A percentile compares a stretch with the other conserved stretches of the same genome.
These are phyloP conservation scores for Populus tremula DNA, from an alignment of 345 rosid genomes.

Conservation along the genomic window DNA sequence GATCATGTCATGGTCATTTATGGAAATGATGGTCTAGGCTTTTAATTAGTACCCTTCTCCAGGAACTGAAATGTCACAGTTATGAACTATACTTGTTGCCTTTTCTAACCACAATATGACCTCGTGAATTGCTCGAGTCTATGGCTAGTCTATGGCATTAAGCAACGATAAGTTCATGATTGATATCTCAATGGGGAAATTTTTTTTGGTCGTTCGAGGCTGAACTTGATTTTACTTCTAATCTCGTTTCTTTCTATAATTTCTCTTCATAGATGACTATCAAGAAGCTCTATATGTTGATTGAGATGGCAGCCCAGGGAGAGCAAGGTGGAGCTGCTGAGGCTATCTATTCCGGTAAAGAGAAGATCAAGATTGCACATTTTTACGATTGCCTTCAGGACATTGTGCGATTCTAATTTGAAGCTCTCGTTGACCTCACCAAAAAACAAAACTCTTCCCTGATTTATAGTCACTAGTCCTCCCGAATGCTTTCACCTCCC, in stretches of 20 bases:
- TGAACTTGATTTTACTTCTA: background rate
- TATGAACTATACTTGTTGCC: background rate
- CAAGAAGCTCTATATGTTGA: conserved; percentile 80
- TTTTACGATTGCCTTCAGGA: conserved; percentile 84
- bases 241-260: conserved; percentile 14
- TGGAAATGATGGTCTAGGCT: background rate
- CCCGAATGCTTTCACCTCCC: background rate
- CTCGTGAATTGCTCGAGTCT: background rate
- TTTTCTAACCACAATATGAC: background rate
- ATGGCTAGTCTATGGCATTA: background rate
- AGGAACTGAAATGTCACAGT: background rate
- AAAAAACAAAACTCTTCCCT: background rate
- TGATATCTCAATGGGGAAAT: background rate
- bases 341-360: conserved; percentile 62
- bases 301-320: conserved; percentile 98
- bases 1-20: background rate
- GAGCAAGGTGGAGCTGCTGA: conserved; percentile 74
- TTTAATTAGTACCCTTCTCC: background rate
- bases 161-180: background rate
- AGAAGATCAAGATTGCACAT: conserved; percentile 67
- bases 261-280: conserved; percentile 44
- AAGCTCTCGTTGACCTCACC: background rate
- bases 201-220: background rate
- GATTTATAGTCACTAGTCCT: background rate
- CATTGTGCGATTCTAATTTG: conserved; percentile 47